Conservation (phyloP, 2,329 filamentous ascomycete genomes). For the Fusarium brachygibbosum region DNA sequence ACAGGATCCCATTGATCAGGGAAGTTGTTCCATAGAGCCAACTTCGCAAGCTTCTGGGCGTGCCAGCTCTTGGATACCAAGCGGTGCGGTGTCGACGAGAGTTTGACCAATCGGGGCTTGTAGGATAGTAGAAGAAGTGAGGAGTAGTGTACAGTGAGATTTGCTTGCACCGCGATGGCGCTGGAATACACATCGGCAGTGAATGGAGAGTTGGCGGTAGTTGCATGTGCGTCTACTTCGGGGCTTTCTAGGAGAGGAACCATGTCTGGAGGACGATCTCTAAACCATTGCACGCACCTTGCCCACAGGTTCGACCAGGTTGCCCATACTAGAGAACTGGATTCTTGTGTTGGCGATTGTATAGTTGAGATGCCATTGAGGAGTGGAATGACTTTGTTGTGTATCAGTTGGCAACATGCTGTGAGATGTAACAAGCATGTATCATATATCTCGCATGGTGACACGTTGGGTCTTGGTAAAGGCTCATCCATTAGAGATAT, state of each 20-base stretch:
- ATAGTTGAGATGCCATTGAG: not conserved
- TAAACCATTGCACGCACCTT: constrained; percentile 21
- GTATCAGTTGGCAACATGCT: constrained; percentile 13
- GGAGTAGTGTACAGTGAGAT: constrained; percentile 14
- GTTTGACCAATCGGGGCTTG: constrained; percentile 13
- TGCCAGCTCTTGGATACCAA: constrained; percentile 42
- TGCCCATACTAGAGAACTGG: constrained; percentile 14
- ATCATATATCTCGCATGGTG: constrained; percentile 2
- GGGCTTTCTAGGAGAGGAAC: constrained; percentile 11
- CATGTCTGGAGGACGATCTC: constrained; percentile 23
- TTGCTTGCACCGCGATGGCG: constrained; percentile 16
- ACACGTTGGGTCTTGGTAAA: not conserved
- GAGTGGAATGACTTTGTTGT: constrained; percentile 14
- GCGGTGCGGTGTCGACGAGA: constrained; percentile 12
- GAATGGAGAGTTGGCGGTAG: constrained; percentile 7
- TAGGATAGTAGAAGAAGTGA: constrained; percentile 15
- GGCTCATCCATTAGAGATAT: not conserved
- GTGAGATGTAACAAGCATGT: constrained; percentile 5
- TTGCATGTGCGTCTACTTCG: constrained; percentile 1
- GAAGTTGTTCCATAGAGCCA: constrained; percentile 50
- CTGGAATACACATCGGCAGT: constrained; percentile 26
- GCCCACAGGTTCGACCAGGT: constrained; percentile 28
- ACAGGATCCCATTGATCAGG: constrained; percentile 53
- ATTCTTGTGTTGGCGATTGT: constrained; percentile 22
- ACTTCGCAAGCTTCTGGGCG: constrained; percentile 49